Evolutionary conservation across 2,329 filamentous ascomycete species (phyloP), one percentile per base, ranked within the genome.

Genomic region (Arthrinium phaeospermum): DNA sequence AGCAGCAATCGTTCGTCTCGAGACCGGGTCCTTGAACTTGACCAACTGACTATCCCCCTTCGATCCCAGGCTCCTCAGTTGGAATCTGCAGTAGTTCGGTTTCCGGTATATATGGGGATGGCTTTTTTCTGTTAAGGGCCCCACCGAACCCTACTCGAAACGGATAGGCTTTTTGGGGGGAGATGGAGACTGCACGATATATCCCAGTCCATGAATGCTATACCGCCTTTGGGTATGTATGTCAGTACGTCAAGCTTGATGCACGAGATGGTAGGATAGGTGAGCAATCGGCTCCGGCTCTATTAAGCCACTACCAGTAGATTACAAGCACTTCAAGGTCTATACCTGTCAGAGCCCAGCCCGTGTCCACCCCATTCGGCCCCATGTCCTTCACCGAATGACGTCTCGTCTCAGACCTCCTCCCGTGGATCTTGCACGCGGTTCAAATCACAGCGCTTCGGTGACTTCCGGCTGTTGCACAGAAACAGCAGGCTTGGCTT

Each of bases 381-480:
- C 53, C 71, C 71, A 61, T 57, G 71, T 69, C 71, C 67, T 51
- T 72, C 51, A 72, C 71, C 71, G 68, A 72, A 61, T 68, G 67
- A 45, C 44, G 61, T 68, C 70, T 51, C 70, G 34, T 68, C 41
- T 49, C 37, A 24, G 14, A 8, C 45, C 45, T 64, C 45, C 45
- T 64, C 57, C 57, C 57, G 57, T 41, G 51, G 51, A 30, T 24
- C 24, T 57, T 30, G 51, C 51, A 30, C 51, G 30, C 24, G 57
- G 34, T 19, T 64, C 57, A 10, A 34, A 57, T 34, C 57, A n/a
- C 46, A n/a, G 34, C 57, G 34, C 30, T 64, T 64, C 57, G 57
- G 57, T 64, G 57, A 64, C 57, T 64, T 22, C 57, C 57, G 34
- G 30, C n/a, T 3, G 57, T 41, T 64, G 22, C 57, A 64, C 57